Base-by-base conservation (phyloP, 495 filamentous ascomycete genomes). In the Collariella sp. region DNA sequence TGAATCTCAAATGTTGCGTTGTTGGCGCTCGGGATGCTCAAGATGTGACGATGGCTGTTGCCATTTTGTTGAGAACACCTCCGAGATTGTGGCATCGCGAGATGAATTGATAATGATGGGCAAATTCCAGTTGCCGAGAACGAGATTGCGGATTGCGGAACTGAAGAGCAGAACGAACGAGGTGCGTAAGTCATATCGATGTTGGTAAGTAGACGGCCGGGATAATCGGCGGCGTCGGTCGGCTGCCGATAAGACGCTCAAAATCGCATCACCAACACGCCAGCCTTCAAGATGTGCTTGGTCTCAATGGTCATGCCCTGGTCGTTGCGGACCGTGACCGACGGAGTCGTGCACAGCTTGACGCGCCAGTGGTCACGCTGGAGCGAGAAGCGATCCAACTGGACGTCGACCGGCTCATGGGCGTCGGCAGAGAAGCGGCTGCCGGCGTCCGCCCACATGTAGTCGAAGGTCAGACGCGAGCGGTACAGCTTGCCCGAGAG, bases 301-400 rank as follows among this genome's bases (percentile, higher is more conserved):
- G 54, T 48, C 9, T 40, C 24, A 12, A 67, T 62, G 19, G 52
- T 57, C n/a, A 65, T 57, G 10, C 56, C 58, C 16, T 52, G 43
- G 16, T 67, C 65, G 35, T 62, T 61, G 4, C 69, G 52, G 46
- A 67, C 40, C 2, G 62, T 67, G 15, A 71, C 54, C 18, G 60
- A 56, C 7, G 70, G 70, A 15, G 70, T 71, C 15, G 69, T 57
- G 39, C 67, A 65, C 2, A 70, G 54, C 59, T 61, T 63, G 9
- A 73, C 39, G n/a, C 68, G 67, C 18, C 46, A 40, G 24, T 66
- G 60, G 52, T 43, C 11, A 50, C 38, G 15, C 36, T 50, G 20
- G n/a, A 59, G 52, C 11, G 36, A 18, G 31, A 23, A 11, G n/a
- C 38, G 51, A 29, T 61, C 46, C 13, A 48, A 1, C 5, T 36